phyloP scores from a whole-genome alignment of 306 rosid species.

The Coriaria nepalensis region DNA sequence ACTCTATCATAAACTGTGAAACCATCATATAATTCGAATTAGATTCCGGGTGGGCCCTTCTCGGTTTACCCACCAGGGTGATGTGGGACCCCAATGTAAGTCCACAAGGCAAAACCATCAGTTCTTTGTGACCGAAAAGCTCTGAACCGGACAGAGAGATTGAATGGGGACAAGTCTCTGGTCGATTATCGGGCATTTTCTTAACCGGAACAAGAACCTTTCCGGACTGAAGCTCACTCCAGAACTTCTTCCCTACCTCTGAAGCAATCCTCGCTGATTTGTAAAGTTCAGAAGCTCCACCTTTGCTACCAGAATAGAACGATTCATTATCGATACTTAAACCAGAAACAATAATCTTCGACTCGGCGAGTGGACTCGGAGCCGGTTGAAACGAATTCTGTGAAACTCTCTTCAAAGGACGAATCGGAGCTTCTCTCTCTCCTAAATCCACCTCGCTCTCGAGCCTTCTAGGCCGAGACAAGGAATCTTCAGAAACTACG shows the following conservation, averaged over 20 bases:
- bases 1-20: conserved; percentile 64
- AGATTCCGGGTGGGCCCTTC: conserved; percentile 22
- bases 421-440: conserved; percentile 46
- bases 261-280: conserved; percentile 46
- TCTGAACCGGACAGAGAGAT: conserved; percentile 40
- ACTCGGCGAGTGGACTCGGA: conserved; percentile 27
- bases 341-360: conserved; percentile 27
- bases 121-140: conserved; percentile 25
- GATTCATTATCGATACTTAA: conserved; percentile 31
- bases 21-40: conserved; percentile 31
- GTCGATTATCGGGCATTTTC: conserved; percentile 17
- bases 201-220: conserved; percentile 1
- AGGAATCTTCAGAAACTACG: conserved; percentile 22
- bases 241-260: conserved; percentile 39
- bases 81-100: conserved; percentile 74
- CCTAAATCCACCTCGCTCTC: conserved; percentile 34
- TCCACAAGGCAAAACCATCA: conserved; percentile 76
- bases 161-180: conserved; percentile 50
- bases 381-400: conserved; percentile 25
- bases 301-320: conserved; percentile 19
- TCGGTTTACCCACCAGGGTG: conserved; percentile 67
- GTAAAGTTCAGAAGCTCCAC: conserved; percentile 36
- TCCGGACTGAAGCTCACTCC: conserved; percentile 44
- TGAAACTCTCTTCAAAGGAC: conserved; percentile 41
- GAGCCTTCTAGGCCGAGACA: conserved; percentile 26